Evolutionary conservation across 2,329 filamentous ascomycete genomes (phyloP).

Genomic region (Fusarium sp.): DNA sequence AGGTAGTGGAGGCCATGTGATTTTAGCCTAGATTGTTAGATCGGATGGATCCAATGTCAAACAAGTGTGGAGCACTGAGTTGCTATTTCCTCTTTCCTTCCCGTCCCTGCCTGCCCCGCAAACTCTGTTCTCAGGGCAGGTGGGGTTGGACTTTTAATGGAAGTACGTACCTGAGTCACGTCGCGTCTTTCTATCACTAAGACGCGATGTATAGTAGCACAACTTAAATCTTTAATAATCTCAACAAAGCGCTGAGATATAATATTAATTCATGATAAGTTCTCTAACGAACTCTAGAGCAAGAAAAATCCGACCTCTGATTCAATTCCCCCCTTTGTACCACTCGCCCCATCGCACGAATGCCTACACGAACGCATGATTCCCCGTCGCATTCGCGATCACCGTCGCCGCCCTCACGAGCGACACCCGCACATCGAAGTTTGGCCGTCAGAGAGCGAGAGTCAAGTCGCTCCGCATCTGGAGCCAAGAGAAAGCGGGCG

Average conservation of each 20-base stretch:
- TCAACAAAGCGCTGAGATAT: not conserved
- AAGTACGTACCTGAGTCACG: constrained; percentile 22
- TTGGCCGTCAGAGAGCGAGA: constrained; percentile 47
- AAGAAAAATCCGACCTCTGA: too few relatives aligned
- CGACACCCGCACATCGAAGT: constrained; percentile 37
- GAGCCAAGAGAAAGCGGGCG: constrained; percentile 51
- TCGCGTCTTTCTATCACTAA: not conserved
- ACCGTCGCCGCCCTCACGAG: constrained; percentile 36
- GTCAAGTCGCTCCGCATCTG: constrained; percentile 38
- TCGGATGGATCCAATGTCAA: not conserved
- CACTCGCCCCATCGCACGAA: constrained; percentile 13
- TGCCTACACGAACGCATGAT: constrained; percentile 46
- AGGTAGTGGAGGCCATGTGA: not conserved
- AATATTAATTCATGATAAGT: not conserved
- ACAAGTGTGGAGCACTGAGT: not conserved
- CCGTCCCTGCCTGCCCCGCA: not conserved
- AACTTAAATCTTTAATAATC: not conserved
- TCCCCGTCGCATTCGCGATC: constrained; percentile 41
- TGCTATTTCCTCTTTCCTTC: not conserved
- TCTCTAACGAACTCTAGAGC: not conserved
- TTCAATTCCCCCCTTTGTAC: not conserved
- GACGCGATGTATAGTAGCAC: not conserved
- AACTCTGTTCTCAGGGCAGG: not conserved
- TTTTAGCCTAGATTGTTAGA: not conserved
- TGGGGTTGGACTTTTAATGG: not conserved